A percentile compares a stretch with the other conserved stretches of the same genome.
phyloP scores from a whole-genome alignment of 805 yeast genomes.

The Hemisphaericaspora nanyangensis region DNA sequence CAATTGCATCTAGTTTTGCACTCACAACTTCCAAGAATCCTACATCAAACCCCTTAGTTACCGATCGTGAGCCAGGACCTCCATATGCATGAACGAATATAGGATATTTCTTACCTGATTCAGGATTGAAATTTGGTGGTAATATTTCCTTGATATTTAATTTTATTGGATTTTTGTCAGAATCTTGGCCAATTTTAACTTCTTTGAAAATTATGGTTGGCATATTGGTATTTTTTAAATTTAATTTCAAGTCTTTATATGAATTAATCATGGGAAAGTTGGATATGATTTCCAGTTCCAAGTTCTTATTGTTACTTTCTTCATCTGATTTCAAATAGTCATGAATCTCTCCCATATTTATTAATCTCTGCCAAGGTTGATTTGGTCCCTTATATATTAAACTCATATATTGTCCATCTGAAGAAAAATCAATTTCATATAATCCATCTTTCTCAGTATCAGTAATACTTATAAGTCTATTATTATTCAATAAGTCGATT shows the following conservation, averaged over 20 bases:
- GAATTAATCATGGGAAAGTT: constrained; percentile 14
- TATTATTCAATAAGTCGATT: constrained; percentile 40
- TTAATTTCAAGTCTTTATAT: constrained; percentile 11
- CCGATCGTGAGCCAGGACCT: constrained; percentile 75
- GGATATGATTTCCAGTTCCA: constrained; percentile 12
- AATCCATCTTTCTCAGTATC: constrained; percentile 54
- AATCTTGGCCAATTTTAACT: constrained; percentile 25
- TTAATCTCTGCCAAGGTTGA: constrained; percentile 72
- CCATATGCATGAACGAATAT: constrained; percentile 68
- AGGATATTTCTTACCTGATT: constrained; percentile 45
- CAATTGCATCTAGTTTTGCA: constrained; percentile 55
- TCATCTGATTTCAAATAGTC: constrained; percentile 10
- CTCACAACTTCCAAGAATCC: constrained; percentile 60
- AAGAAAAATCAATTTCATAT: constrained; percentile 64
- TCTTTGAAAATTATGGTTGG: constrained; percentile 47
- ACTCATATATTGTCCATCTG: constrained; percentile 66
- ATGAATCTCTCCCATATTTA: constrained; percentile 34
- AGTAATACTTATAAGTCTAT: constrained; percentile 41
- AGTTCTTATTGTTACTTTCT: not conserved
- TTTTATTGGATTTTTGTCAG: constrained; percentile 23
- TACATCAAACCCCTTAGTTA: constrained; percentile 42
- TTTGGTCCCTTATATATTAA: constrained; percentile 72
- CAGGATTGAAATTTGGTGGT: constrained; percentile 53
- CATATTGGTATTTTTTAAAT: constrained; percentile 35
- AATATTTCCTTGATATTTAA: constrained; percentile 57